Percentiles rank a stretch among this genome's conserved stretches.
Evolutionary conservation across 345 rosid genomes (phyloP).

Genomic region (Arabidopsis thaliana): TAIR10.1 NC_003076.8:18285001-18285500

Average conservation of each 20-base stretch:
- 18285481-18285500: neutral
- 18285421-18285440: constrained; percentile 18
- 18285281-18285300: neutral
- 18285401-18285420: constrained; percentile 25
- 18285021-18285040: constrained; percentile 8
- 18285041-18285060: constrained; percentile 39
- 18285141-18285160: constrained; percentile 2
- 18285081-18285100: constrained; percentile 18
- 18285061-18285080: constrained; percentile 37
- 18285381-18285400: constrained; percentile 26
- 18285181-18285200: constrained; percentile 34
- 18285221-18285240: constrained; percentile 11
- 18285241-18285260: neutral
- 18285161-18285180: neutral
- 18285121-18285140: constrained; percentile 38
- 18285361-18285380: constrained; percentile 15
- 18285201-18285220: neutral
- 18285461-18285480: constrained; percentile 20
- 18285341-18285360: constrained; percentile 14
- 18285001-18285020: neutral
- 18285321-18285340: constrained; percentile 36
- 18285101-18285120: constrained; percentile 27
- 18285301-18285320: constrained; percentile 9
- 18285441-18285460: constrained; percentile 4
- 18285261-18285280: neutral